phyloP scores from a whole-genome alignment of 2,329 filamentous ascomycete species.

The Daldinia sp. region DNA sequence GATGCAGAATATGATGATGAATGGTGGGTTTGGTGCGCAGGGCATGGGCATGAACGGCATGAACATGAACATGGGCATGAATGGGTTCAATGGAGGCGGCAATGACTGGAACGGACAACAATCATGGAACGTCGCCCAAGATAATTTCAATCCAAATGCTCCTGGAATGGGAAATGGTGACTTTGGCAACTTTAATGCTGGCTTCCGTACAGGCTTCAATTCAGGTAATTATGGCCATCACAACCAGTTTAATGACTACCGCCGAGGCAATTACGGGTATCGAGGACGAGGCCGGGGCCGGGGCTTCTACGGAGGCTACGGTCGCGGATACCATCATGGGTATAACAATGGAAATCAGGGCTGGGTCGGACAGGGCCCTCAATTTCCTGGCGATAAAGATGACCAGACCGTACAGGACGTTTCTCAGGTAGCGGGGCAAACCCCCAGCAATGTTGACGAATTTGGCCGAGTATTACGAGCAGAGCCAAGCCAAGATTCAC shows the following conservation, averaged over 20 bases:
- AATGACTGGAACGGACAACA: constrained; percentile 83
- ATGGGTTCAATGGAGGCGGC: constrained; percentile 73
- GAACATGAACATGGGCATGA: constrained; percentile 82
- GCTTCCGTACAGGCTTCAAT: constrained; percentile 78
- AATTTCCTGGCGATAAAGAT: constrained; percentile 33
- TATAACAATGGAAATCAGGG: constrained; percentile 46
- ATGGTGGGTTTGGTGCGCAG: constrained; percentile 75
- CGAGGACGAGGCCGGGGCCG: constrained; percentile 72
- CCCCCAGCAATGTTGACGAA: constrained; percentile 50
- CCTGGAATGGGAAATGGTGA: constrained; percentile 82
- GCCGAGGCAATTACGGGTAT: constrained; percentile 71
- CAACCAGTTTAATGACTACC: constrained; percentile 82
- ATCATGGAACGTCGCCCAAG: constrained; percentile 84
- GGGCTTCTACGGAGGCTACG: constrained; percentile 59
- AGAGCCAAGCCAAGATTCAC: constrained; percentile 38
- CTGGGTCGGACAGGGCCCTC: constrained; percentile 42
- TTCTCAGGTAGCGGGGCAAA: constrained; percentile 37
- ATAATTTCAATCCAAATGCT: constrained; percentile 91
- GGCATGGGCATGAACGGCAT: constrained; percentile 78
- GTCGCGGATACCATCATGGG: constrained; percentile 63
- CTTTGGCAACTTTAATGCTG: constrained; percentile 80
- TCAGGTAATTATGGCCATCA: constrained; percentile 85
- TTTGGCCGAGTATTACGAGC: constrained; percentile 50
- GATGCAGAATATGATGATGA: constrained; percentile 82
- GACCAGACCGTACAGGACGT: constrained; percentile 35